Conservation (phyloP, 345 rosid species). For the Camelina sativa region DNA sequence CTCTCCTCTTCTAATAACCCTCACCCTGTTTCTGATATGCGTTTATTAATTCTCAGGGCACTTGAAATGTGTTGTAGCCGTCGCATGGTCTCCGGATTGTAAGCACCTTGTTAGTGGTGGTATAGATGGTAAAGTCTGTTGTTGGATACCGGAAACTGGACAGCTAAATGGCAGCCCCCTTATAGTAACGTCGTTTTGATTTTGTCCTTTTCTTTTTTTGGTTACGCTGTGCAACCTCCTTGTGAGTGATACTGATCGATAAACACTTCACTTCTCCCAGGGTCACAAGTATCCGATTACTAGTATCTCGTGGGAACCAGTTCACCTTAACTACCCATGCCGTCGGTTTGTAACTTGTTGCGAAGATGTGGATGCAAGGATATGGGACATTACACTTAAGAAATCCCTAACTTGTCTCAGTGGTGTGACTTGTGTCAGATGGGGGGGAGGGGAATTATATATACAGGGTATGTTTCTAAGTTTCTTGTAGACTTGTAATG, state of each 20-base stretch:
- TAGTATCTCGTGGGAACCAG: slow-evolving; percentile 85
- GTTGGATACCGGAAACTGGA: slow-evolving; percentile 81
- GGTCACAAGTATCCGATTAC: slow-evolving; percentile 89
- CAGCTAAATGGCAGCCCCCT: slow-evolving; percentile 63
- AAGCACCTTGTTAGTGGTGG: too few species aligned
- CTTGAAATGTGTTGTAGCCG: too few species aligned
- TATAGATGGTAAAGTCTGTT: background rate
- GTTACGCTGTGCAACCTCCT: background rate
- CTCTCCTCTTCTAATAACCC: too few species aligned
- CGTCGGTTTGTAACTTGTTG: slow-evolving; percentile 83
- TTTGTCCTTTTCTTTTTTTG: background rate
- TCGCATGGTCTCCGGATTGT: too few species aligned
- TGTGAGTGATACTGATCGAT: background rate
- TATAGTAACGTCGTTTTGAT: slow-evolving; percentile 43
- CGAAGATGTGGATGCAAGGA: slow-evolving; percentile 89
- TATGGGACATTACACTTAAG: slow-evolving; percentile 68
- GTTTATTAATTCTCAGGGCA: too few species aligned
- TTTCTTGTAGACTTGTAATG: too few species aligned
- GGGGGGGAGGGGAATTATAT: background rate
- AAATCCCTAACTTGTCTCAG: slow-evolving; percentile 40
- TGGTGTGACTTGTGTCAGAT: background rate
- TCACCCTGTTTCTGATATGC: too few species aligned
- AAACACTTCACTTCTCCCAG: slow-evolving; percentile 42
- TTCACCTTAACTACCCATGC: slow-evolving; percentile 71
- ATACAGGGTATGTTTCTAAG: background rate